A percentile compares a stretch with the other conserved stretches of the same genome.
These are phyloP conservation scores for Globisporangium cederbergense DNA, from an alignment of 352 stramenopile genomes.

Conservation along the genomic window DNA sequence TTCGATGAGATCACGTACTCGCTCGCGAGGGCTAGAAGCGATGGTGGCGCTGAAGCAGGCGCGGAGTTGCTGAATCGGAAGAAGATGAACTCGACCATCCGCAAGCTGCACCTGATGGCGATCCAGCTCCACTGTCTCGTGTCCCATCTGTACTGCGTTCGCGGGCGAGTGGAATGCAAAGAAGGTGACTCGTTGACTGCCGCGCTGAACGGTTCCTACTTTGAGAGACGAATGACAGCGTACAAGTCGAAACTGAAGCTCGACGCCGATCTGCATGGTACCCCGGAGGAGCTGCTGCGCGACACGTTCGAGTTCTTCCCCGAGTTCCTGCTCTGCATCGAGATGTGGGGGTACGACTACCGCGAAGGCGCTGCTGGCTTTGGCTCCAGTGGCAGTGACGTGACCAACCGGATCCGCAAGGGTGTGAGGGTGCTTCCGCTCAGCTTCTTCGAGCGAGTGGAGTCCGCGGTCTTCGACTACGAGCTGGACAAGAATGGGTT, in stretches of 20 bases:
- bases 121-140: slow-evolving; percentile 74
- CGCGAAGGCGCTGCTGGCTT: slow-evolving; percentile 27
- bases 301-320: slow-evolving; percentile 80
- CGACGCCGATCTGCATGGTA: slow-evolving; percentile 35
- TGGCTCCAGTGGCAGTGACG: slow-evolving; percentile 18
- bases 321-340: slow-evolving; percentile 64
- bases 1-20: slow-evolving; percentile 76
- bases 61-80: slow-evolving; percentile 68
- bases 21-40: slow-evolving; percentile 46
- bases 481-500: slow-evolving; percentile 53
- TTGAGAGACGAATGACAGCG: slow-evolving; percentile 69
- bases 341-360: slow-evolving; percentile 77
- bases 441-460: slow-evolving; percentile 39
- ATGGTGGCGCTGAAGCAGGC: slow-evolving; percentile 10
- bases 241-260: slow-evolving; percentile 74
- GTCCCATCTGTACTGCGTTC: slow-evolving; percentile 66
- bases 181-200: slow-evolving; percentile 54
- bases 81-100: slow-evolving; percentile 82
- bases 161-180: slow-evolving; percentile 42
- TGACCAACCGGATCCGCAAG: slow-evolving; percentile 18
- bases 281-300: slow-evolving; percentile 50
- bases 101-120: slow-evolving; percentile 71
- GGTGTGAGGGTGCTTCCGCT: slow-evolving; percentile 29
- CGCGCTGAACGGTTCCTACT: slow-evolving; percentile 67
- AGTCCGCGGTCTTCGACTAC: slow-evolving; percentile 55